Evolutionary conservation across 192 early-diverging fungal genomes (phyloP), one percentile per base, ranked within the genome.

Genomic region (Cladochytrium replicatum): DNA sequence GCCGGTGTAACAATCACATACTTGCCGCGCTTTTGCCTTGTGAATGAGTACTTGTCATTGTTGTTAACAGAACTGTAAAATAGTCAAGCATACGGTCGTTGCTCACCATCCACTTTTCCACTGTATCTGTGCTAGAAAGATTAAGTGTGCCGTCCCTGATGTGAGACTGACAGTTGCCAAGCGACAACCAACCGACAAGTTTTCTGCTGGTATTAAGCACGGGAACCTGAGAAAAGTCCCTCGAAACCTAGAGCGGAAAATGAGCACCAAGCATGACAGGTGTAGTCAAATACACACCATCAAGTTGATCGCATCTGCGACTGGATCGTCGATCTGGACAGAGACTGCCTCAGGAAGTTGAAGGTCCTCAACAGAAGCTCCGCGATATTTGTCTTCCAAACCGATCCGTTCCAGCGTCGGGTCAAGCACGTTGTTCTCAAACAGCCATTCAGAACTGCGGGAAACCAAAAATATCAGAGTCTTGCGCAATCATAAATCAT

Each of bases 191-290:
- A 0, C 89, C 89, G 30, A 87, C 60, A 19, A 89, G 63, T 25
- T 85, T 81, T 23, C 81, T 71, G 48, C 76, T 68, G 31, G 60
- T 41, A 48, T 74, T 68, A 26, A 86, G 68, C 1, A 89, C 86
- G 0, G 87, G 89, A 37, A 91, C 52, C 60, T 91, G 89, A n/a
- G 89, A 91, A 63, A 81, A 91, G 43, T 91, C 87, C 23, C 86
- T 66, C 25, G 83, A 75, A 21, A n/a, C n/a, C n/a, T n/a, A n/a
- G n/a, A n/a, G n/a, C n/a, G n/a, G n/a, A n/a, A n/a, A n/a, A n/a
- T n/a, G n/a, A n/a, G n/a, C n/a, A n/a, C n/a, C n/a, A n/a, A n/a
- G n/a, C n/a, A n/a, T n/a, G n/a, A n/a, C n/a, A n/a, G n/a, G n/a
- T n/a, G n/a, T n/a, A n/a, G n/a, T n/a, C n/a, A n/a, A n/a, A n/a